Evolutionary conservation across 2,329 filamentous ascomycete species (phyloP).

Genomic region (Talaromyces amestolkiae): DNA sequence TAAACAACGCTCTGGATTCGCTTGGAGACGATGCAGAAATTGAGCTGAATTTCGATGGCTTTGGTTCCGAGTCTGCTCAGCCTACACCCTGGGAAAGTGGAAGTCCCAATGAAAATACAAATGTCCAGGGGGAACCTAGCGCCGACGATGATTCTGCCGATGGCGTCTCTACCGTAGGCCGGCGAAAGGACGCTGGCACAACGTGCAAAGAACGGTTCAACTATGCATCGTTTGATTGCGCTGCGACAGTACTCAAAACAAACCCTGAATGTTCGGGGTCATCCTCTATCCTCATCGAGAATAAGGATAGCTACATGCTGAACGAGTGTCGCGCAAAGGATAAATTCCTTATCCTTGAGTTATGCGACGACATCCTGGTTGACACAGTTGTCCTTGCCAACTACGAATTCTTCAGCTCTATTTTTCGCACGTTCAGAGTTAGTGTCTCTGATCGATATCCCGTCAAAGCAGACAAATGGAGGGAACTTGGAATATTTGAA

Average conservation of each 20-base stretch:
- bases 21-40: constrained; percentile 89
- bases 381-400: constrained; percentile 97
- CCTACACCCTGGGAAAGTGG: constrained; percentile 32
- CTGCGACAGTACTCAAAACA: constrained; percentile 87
- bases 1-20: constrained; percentile 70
- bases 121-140: constrained; percentile 21
- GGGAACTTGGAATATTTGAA: constrained; percentile 80
- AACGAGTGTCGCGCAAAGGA: constrained; percentile 82
- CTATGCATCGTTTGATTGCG: constrained; percentile 95
- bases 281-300: constrained; percentile 86
- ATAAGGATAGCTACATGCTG: constrained; percentile 98
- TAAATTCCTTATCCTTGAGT: constrained; percentile 91
- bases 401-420: constrained; percentile 98
- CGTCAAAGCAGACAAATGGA: constrained; percentile 89
- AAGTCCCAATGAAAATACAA: constrained; percentile 27
- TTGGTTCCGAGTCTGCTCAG: constrained; percentile 47
- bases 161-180: constrained; percentile 46
- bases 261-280: constrained; percentile 83
- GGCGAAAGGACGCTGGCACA: constrained; percentile 90
- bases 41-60: constrained; percentile 66
- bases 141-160: constrained; percentile 37
- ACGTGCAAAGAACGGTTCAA: constrained; percentile 98
- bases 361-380: constrained; percentile 82
- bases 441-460: constrained; percentile 95
- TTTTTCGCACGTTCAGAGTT: constrained; percentile 85